Base-by-base conservation (phyloP, 768 basidiomycete species). In the Boletus sp. region DNA sequence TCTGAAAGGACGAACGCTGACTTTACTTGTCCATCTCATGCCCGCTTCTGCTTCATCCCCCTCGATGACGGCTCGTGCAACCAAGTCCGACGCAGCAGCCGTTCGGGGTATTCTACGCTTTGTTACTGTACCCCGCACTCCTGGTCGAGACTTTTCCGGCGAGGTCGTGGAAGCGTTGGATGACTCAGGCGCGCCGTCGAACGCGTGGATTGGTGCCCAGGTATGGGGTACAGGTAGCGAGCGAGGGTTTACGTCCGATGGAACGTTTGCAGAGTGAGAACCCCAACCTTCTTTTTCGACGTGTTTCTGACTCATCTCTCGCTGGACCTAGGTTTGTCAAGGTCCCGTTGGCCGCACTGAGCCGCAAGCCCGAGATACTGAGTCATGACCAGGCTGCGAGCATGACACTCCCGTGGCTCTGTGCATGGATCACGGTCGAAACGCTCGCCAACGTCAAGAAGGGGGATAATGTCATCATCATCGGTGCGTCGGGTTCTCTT, bases 351-450 rank as follows among this genome's bases (percentile, higher is more conserved):
- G 47, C 52, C 6, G 70, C 55, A 7, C 57, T 73, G 15, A 73
- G 71, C 50, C 71, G 64, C 48, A 73, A 74, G 46, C 71, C 73
- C 7, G 29, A 60, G 50, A 58, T 52, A 1, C 39, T 73, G 32
- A 62, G 54, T 30, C 73, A 73, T 20, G 10, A 12, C 30, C 48
- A 63, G 37, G 73, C 71, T 6, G 71, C 64, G 14, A 75, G 71
- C 44, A 71, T 73, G 64, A 69, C 71, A 0, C 72, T 73, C 7
- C 64, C 64, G 0, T 74, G 73, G 71, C 62, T 73, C 28, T 73
- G 71, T 50, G 73, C 73, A 7, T 73, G 73, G 73, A 75, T 74
- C 61, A 72, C 71, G 1, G 70, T 73, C 12, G 58, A 75, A 10
- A 73, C 62, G 15, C 73, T 74, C 14, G 71, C 71, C 18, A 57